Percentiles rank a stretch among this genome's conserved stretches.
Conservation (phyloP, 2,329 filamentous ascomycete genomes). For the Plectosphaerella cucumerina region DNA sequence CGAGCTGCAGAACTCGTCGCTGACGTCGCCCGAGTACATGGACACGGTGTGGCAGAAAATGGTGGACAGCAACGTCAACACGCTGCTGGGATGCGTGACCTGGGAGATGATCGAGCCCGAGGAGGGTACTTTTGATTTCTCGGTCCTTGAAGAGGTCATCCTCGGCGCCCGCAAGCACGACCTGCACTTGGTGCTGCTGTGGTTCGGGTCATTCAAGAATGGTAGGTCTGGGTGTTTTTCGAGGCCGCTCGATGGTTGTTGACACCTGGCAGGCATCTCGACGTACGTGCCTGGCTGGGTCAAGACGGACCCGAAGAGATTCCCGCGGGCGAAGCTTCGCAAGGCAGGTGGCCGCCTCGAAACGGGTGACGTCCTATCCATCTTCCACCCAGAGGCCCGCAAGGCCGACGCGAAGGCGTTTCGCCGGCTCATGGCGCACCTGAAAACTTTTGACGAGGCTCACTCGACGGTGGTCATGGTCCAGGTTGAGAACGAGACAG, state of each 20-base stretch:
- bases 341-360: slow-evolving; percentile 18
- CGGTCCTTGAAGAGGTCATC: slow-evolving; percentile 20
- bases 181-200: slow-evolving; percentile 21
- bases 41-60: slow-evolving; percentile 20
- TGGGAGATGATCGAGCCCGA: slow-evolving; percentile 27
- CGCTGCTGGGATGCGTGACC: slow-evolving; percentile 23
- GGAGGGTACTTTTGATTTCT: slow-evolving; percentile 23
- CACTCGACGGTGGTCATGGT: slow-evolving; percentile 47
- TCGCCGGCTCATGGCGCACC: slow-evolving; percentile 20
- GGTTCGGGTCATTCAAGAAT: slow-evolving; percentile 26
- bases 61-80: slow-evolving; percentile 21
- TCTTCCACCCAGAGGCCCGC: slow-evolving; percentile 15
- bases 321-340: slow-evolving; percentile 20
- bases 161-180: slow-evolving; percentile 16
- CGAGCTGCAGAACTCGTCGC: slow-evolving; percentile 27
- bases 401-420: slow-evolving; percentile 22
- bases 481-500: slow-evolving; percentile 48
- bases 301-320: slow-evolving; percentile 18
- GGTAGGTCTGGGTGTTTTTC: slow-evolving; percentile 9
- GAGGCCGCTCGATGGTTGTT: not conserved
- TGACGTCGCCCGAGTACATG: slow-evolving; percentile 22
- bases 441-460: slow-evolving; percentile 33
- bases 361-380: slow-evolving; percentile 21
- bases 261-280: slow-evolving; percentile 15
- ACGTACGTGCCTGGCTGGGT: slow-evolving; percentile 21